Evolutionary conservation across 345 rosid species (phyloP), one percentile per base, ranked within the genome.

Genomic region (Corchorus olitorius): DNA sequence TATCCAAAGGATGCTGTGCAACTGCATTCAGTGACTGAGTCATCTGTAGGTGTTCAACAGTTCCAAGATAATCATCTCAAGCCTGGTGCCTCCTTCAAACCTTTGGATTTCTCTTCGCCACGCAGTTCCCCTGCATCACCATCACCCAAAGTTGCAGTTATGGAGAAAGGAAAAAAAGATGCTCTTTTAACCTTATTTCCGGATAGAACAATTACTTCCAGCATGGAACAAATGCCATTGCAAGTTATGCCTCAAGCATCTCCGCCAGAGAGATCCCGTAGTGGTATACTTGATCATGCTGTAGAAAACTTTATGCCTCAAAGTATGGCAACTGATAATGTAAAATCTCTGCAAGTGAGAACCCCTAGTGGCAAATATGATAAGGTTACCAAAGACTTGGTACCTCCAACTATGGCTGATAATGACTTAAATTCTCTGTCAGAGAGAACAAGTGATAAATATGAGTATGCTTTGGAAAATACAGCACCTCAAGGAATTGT

Each of bases 1-100:
- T 82, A 87, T 68, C 86, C 84, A 14, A 90, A 83, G 72, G 74
- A 76, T 70, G 68, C 77, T 67, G 70, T 43, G 64, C 86, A 53
- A 39, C 58, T 67, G 84, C 77, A 69, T 63, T 61, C 86, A 64
- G 39, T 63, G 65, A 45, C 79, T 14, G 76, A 53, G 80, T 81
- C 79, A 62, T 79, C 89, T 37, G 73, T 65, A 43, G 77, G 73
- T 73, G 76, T 64, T 76, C 87, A 70, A 70, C 85, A 34, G 66
- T 80, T 76, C 72, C 86, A 76, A 83, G 78, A 53, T 54, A 76
- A 74, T 78, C 75, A 70, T 65, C 68, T 53, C 27, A 78, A 78
- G 27, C 74, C 78, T 49, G 82, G 66, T 78, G 85, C 73, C 63
- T 75, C 75, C 75, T 59, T 68, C 60, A 79, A 83, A 17, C 83